Evolutionary conservation across 164 flowering plant genomes (phyloP), one percentile per base, ranked within the genome.

Genomic region (Tetracentron sinense): DNA sequence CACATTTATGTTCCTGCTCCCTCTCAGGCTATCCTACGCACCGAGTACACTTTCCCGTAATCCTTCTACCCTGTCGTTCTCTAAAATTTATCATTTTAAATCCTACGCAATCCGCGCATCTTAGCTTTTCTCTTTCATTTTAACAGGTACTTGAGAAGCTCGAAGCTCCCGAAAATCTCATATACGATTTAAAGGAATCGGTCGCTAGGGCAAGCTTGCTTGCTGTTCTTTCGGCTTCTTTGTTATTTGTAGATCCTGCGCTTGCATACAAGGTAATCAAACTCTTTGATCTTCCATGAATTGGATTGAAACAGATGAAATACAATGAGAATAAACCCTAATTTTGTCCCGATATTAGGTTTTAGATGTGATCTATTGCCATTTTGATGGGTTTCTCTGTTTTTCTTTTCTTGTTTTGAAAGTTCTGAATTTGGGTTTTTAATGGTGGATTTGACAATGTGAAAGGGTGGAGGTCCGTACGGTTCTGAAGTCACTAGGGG

Each of bases 181-280:
- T n/a, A n/a, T 6, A 71, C 31, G 42, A 58, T 21, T 54, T 83
- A 1, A 73, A 80, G 3, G 82, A 82, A 51, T 70, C 81, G 12
- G 48, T 72, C 3, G 75, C 84, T 17, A 77, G 66, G 63, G 80
- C 83, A 7, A 61, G 86, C 72, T 55, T 83, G 66, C 70, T 87
- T 15, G 89, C 89, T 42, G 51, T 85, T 46, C 65, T 93, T 8
- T 82, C 61, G 88, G 85, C n/a, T n/a, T n/a, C n/a, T n/a, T n/a
- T n/a, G n/a, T n/a, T n/a, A n/a, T n/a, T n/a, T n/a, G 96, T 96
- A 87, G 74, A 28, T 42, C 23, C 0, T 1, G 42, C 33, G 28
- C 7, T 28, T n/a, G n/a, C n/a, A n/a, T n/a, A n/a, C n/a, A n/a
- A n/a, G n/a, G n/a, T n/a, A n/a, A n/a, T n/a, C n/a, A n/a, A n/a